phyloP scores from a whole-genome alignment of 352 stramenopile species.

The Phytophthora vignae region DNA sequence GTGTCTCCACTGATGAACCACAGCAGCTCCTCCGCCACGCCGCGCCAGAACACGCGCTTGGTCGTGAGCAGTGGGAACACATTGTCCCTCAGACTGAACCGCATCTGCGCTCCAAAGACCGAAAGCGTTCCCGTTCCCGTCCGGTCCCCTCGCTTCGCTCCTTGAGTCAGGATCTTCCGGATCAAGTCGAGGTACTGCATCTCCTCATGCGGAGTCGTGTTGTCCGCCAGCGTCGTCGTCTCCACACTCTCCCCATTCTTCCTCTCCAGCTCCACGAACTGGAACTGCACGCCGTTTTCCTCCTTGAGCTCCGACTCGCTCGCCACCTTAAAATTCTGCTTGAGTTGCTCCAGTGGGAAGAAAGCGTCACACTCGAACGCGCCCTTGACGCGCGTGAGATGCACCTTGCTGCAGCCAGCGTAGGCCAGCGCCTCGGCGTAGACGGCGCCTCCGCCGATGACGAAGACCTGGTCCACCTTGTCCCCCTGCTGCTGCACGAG shows the following conservation, averaged over 20 bases:
- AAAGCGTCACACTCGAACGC: conserved; percentile 93
- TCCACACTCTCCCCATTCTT: conserved; percentile 10
- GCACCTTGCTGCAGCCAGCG: conserved; percentile 84
- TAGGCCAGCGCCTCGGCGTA: conserved; percentile 94
- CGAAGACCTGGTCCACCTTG: conserved; percentile 94
- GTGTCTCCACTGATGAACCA: conserved; percentile 99
- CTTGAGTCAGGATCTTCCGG: conserved; percentile 96
- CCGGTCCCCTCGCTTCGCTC: conserved; percentile 94
- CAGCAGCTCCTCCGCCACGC: conserved; percentile 98
- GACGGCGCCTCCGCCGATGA: conserved; percentile 96
- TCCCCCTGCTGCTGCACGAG: conserved; percentile 75
- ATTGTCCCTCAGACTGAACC: conserved; percentile 95
- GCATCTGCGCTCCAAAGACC: conserved; percentile 98
- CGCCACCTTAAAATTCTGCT: conserved; percentile 55
- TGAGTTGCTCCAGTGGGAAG: conserved; percentile 85
- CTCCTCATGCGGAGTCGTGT: conserved; percentile 59
- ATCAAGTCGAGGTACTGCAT: conserved; percentile 94
- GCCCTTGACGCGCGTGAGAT: conserved; percentile 93
- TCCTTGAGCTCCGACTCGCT: conserved; percentile 65
- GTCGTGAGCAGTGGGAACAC: conserved; percentile 98
- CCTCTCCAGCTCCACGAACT: conserved; percentile 76
- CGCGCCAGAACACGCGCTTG: conserved; percentile 99
- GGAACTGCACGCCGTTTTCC: conserved; percentile 83
- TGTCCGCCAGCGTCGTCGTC: conserved; percentile 13
- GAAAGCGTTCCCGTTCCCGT: conserved; percentile 99